Percentiles rank a stretch among this genome's conserved stretches.
Conservation (phyloP, 805 yeast genomes). For the Metschnikowia matae region DNA sequence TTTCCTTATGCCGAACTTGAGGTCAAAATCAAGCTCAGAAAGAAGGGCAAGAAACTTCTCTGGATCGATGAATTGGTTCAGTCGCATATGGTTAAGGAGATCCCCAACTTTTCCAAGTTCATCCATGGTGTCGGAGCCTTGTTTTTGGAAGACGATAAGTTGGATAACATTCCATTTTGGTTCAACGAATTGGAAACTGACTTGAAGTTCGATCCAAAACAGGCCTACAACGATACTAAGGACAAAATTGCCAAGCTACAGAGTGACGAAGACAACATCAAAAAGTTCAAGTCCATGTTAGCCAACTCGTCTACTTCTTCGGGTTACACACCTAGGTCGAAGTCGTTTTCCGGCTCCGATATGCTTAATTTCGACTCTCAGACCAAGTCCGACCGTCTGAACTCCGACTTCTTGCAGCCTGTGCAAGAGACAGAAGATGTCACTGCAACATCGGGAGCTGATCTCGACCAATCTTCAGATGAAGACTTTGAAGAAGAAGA, state of each 20-base stretch:
- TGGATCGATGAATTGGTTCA: constrained; percentile 89
- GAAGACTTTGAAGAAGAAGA: constrained; percentile 27
- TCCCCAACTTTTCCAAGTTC: constrained; percentile 89
- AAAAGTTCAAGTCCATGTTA: constrained; percentile 40
- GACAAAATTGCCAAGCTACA: constrained; percentile 47
- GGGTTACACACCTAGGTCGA: constrained; percentile 32
- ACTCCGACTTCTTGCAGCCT: constrained; percentile 8
- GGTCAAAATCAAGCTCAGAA: constrained; percentile 57
- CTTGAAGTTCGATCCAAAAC: constrained; percentile 65
- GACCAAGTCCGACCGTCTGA: constrained; percentile 2
- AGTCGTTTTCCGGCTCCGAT: constrained; percentile 37
- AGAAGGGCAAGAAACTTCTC: constrained; percentile 43
- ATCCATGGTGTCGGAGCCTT: constrained; percentile 89
- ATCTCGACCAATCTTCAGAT: constrained; percentile 29
- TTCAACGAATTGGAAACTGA: constrained; percentile 72
- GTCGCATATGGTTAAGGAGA: constrained; percentile 78
- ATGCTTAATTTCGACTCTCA: constrained; percentile 16
- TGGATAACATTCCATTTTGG: constrained; percentile 93
- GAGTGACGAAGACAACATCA: constrained; percentile 43
- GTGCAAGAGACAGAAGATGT: constrained; percentile 13
- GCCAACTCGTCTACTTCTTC: constrained; percentile 23
- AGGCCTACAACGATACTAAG: constrained; percentile 66
- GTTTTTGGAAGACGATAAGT: constrained; percentile 83
- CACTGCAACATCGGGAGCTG: constrained; percentile 15
- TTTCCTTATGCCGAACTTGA: constrained; percentile 90